Conservation (phyloP, 768 basidiomycete species). For the Lentinula lateritia region DNA sequence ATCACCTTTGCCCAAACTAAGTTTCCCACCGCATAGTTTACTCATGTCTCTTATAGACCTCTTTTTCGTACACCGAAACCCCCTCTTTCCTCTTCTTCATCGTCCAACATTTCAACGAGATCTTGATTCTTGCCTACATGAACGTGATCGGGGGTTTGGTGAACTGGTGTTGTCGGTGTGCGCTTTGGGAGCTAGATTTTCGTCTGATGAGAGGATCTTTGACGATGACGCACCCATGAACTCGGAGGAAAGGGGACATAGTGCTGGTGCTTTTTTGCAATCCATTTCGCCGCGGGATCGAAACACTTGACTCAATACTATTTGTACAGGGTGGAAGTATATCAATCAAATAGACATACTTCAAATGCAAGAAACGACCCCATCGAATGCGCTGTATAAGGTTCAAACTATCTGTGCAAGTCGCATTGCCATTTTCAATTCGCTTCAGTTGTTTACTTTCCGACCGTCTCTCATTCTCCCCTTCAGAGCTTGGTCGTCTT, state of each 20-base stretch:
- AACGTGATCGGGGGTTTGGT: constrained; percentile 40
- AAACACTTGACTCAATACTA: background rate
- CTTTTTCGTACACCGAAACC: constrained; percentile 58
- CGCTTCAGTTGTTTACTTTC: background rate
- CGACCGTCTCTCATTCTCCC: background rate
- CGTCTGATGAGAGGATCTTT: constrained; percentile 56
- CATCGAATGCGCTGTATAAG: constrained; percentile 56
- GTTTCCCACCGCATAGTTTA: constrained; percentile 52
- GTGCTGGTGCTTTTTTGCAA: background rate
- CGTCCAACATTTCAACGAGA: constrained; percentile 59
- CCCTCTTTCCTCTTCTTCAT: constrained; percentile 63
- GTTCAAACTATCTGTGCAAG: constrained; percentile 52
- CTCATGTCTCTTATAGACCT: constrained; percentile 47
- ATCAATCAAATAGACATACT: constrained; percentile 13
- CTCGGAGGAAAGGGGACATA: background rate
- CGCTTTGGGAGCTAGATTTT: constrained; percentile 57
- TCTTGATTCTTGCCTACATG: constrained; percentile 44
- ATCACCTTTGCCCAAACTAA: background rate
- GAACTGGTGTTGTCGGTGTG: constrained; percentile 44
- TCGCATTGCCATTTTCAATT: constrained; percentile 13
- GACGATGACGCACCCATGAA: constrained; percentile 36
- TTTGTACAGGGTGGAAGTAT: constrained; percentile 1
- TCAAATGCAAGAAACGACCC: constrained; percentile 41
- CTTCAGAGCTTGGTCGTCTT: constrained; percentile 42
- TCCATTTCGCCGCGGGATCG: background rate